These are phyloP conservation scores for Yamadazyma taylorii DNA, from an alignment of 1,139 yeast species.

Conservation along the genomic window DNA sequence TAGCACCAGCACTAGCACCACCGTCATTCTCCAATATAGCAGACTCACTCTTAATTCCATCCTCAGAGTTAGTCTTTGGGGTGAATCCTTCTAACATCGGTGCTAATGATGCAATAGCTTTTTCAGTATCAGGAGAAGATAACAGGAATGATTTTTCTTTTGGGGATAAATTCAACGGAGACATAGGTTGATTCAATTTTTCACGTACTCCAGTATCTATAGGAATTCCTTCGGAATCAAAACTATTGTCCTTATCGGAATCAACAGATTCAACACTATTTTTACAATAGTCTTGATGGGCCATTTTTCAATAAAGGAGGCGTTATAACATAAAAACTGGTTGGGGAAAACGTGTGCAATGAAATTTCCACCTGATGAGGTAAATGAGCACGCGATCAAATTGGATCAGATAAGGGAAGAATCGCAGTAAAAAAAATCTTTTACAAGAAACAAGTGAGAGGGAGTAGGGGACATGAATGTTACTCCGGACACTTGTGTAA, in stretches of 20 bases:
- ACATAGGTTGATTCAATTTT: conserved; percentile 31
- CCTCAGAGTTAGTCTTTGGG: conserved; percentile 70
- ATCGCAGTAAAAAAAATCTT: no score
- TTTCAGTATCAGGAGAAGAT: conserved; percentile 37
- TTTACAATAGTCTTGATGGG: background rate
- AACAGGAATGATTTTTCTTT: conserved; percentile 7
- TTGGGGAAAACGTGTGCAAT: conserved; percentile 1
- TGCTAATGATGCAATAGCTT: conserved; percentile 76
- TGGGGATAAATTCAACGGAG: conserved; percentile 27
- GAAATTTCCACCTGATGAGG: conserved; percentile 1
- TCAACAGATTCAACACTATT: background rate
- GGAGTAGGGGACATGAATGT: no score
- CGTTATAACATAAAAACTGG: no score
- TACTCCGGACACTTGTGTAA: no score
- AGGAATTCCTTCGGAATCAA: conserved; percentile 6
- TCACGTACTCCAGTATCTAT: conserved; percentile 10
- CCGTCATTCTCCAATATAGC: no score
- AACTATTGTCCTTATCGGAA: background rate
- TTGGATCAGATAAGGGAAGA: no score
- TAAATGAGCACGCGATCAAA: conserved; percentile 3
- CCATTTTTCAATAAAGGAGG: no score
- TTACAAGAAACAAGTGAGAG: no score
- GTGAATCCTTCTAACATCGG: conserved; percentile 71
- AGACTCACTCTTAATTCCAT: conserved; percentile 6
- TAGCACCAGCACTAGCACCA: background rate